These are phyloP conservation scores for Penicillium angulare DNA, from an alignment of 495 filamentous ascomycete species.

Conservation along the genomic window DNA sequence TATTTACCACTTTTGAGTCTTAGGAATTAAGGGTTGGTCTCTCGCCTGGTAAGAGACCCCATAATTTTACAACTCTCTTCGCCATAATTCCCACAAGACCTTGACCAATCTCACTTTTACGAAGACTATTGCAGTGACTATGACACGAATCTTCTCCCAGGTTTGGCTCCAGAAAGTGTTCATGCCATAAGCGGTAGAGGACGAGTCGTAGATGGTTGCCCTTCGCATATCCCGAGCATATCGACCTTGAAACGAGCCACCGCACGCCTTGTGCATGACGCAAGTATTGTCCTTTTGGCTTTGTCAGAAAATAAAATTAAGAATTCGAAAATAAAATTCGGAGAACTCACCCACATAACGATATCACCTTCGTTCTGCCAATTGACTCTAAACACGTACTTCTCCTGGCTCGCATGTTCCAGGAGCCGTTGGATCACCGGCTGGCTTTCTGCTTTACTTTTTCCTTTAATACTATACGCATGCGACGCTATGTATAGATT, in stretches of 20 bases:
- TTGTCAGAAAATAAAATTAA: too few relatives aligned
- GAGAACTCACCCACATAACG: background rate
- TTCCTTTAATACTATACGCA: background rate
- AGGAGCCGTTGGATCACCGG: background rate
- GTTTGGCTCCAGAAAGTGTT: too few relatives aligned
- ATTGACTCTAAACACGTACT: background rate
- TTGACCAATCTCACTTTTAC: too few relatives aligned
- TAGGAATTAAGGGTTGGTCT: too few relatives aligned
- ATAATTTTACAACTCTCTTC: too few relatives aligned
- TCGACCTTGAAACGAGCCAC: background rate
- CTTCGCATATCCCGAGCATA: slow-evolving; percentile 1
- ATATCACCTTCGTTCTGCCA: slow-evolving; percentile 2
- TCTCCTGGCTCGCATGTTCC: background rate
- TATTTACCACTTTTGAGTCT: too few relatives aligned
- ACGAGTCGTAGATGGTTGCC: background rate
- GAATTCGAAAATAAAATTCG: too few relatives aligned
- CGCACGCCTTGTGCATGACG: background rate
- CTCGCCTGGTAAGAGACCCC: too few relatives aligned
- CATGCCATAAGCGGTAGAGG: background rate
- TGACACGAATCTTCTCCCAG: too few relatives aligned
- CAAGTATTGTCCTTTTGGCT: too few relatives aligned
- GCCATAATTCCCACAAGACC: too few relatives aligned
- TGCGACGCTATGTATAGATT: background rate
- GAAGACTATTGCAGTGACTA: too few relatives aligned
- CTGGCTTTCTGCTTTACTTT: background rate